Evolutionary conservation across 1,284 basidiomycete genomes (phyloP), one percentile per base, ranked within the genome.

Genomic region (Malassezia vespertilionis): DNA sequence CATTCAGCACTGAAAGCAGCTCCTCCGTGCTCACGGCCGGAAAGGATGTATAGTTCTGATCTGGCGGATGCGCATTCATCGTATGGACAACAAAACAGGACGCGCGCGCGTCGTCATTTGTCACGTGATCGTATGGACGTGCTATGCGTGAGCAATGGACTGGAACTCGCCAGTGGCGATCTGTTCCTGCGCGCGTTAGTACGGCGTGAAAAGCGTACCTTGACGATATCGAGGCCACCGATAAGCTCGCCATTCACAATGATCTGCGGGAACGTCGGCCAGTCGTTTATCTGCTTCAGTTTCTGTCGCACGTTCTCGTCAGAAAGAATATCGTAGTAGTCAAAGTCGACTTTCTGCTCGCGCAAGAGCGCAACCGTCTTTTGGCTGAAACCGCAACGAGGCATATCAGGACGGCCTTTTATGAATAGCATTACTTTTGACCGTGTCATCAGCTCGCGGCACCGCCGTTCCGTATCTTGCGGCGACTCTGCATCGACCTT

Each of bases 321-420:
- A 84, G 86, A 65, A 80, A 77, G 1, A 79, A 84, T 84, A 69
- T 84, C 82, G 65, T 83, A 84, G 70, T 78, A 76, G n/a, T 76
- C 74, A 72, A 81, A 84, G 56, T 78, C 75, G 40, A 83, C 76
- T 8, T 75, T 75, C 57, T 82, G 76, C 48, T 80, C 77, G 33
- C 76, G 70, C 46, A 84, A 72, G 22, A 84, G 71, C 11, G 74
- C 78, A 40, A 83, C 80, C 11, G 81, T 82, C 72, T 81, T 77
- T 32, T 82, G 75, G 39, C 80, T 82, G 73, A 84, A 84, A 8
- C 82, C 93, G 60, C 91, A 74, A 34, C 63, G 26, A 33, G 72
- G 93, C 21, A 78, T 76, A 36, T 83, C 79, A 0, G 86, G 86
- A 55, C 81, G 82, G 18, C 91, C 93, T 74, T 97, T 97, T 90